These are phyloP conservation scores for Oryza meridionalis DNA, from an alignment of 176 grass and related monocot genomes.

Conservation along the genomic window DNA sequence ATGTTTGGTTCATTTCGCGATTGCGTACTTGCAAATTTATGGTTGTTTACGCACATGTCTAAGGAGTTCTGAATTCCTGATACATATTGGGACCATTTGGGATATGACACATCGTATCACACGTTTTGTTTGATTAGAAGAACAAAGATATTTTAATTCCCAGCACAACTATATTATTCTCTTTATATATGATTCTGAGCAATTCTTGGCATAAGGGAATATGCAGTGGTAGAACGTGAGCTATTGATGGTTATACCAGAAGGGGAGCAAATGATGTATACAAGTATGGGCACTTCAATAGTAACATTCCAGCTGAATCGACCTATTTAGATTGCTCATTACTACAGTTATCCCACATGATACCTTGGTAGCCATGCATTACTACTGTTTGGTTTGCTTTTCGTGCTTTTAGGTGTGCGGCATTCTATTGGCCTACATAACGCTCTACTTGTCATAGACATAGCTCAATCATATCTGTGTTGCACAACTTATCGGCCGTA, in stretches of 20 bases:
- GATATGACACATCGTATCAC: not conserved
- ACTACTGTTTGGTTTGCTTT: not conserved
- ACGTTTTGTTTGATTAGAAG: not conserved
- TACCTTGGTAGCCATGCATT: no score
- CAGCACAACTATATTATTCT: not conserved
- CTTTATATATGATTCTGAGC: not conserved
- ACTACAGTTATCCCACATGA: no score
- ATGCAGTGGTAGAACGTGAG: not conserved
- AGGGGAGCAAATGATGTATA: not conserved
- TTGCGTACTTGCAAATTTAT: not conserved
- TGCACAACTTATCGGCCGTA: no score
- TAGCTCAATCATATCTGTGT: not conserved
- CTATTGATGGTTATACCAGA: not conserved
- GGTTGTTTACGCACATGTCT: not conserved
- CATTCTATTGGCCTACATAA: not conserved
- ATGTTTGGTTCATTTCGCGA: not conserved
- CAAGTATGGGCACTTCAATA: no score
- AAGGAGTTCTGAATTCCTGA: not conserved
- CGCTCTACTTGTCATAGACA: not conserved
- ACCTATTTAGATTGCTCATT: no score
- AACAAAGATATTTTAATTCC: not conserved
- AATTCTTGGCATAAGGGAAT: not conserved
- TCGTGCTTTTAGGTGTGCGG: accelerated
- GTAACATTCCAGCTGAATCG: not conserved
- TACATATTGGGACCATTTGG: not conserved